These are phyloP conservation scores for Podospora didyma DNA, from an alignment of 495 filamentous ascomycete genomes.

Conservation along the genomic window DNA sequence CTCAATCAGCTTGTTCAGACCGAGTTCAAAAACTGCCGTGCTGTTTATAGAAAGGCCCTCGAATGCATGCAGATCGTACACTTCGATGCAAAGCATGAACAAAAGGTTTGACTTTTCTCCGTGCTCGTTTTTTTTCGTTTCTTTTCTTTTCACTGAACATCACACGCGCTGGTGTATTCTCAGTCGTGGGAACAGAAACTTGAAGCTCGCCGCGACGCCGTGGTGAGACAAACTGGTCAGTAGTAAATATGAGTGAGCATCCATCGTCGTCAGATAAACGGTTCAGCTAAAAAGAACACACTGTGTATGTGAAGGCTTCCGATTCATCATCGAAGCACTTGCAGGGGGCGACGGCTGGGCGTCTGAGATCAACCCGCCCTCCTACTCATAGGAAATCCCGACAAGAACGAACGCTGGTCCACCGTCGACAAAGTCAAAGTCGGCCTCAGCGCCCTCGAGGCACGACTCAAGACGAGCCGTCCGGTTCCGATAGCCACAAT, in stretches of 20 bases:
- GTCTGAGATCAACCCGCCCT: background rate
- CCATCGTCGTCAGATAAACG: too few species aligned
- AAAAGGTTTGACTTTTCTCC: background rate
- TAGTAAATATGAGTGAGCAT: too few species aligned
- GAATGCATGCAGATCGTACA: background rate
- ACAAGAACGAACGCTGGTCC: background rate
- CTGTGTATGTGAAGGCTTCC: background rate
- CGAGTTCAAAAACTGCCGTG: constrained; percentile 26
- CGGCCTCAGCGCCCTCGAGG: constrained; percentile 21
- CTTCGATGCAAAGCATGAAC: background rate
- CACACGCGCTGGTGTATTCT: background rate
- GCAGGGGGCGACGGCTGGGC: background rate
- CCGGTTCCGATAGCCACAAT: constrained; percentile 74
- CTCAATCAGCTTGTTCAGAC: constrained; percentile 18
- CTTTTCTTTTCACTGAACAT: background rate
- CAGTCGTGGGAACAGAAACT: background rate
- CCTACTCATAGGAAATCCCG: background rate
- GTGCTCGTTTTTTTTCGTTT: too few species aligned
- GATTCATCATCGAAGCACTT: background rate
- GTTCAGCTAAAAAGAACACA: background rate
- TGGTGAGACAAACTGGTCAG: constrained; percentile 11
- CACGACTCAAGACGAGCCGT: constrained; percentile 38
- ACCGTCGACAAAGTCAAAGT: background rate
- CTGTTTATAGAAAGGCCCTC: background rate
- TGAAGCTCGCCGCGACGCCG: background rate